A percentile compares a stretch with the other conserved stretches of the same genome.
Evolutionary conservation across 129 eudicot species (phyloP).

Genomic region (Smallanthus sonchifolius): DNA sequence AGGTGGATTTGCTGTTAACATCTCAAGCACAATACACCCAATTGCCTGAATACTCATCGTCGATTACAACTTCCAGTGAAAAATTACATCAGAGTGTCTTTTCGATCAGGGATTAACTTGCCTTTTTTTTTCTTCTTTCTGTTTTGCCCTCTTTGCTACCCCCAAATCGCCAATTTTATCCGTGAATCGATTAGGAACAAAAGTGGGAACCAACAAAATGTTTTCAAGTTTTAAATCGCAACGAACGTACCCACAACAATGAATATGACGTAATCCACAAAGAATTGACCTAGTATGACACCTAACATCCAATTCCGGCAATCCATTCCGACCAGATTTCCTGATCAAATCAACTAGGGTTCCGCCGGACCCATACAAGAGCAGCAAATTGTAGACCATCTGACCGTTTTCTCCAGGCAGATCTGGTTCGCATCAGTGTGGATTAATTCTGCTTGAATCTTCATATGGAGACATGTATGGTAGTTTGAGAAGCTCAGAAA

Average conservation of each 20-base stretch:
- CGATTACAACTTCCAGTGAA: slow-evolving; percentile 43
- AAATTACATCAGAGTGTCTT: slow-evolving; percentile 24
- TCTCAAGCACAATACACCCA: slow-evolving; percentile 37
- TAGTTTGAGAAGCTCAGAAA: too few species aligned
- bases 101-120: not conserved
- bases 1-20: slow-evolving; percentile 33
- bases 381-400: too few species aligned
- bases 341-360: slow-evolving; percentile 58
- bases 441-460: too few species aligned
- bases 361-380: too few species aligned
- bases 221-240: slow-evolving; percentile 77
- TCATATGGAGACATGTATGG: too few species aligned
- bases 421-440: too few species aligned
- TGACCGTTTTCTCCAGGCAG: slow-evolving; percentile 34
- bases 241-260: slow-evolving; percentile 54
- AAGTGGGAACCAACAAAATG: slow-evolving; percentile 39
- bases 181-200: slow-evolving; percentile 15
- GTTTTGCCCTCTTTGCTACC: slow-evolving; percentile 21
- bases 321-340: slow-evolving; percentile 37
- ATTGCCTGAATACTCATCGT: slow-evolving; percentile 42
- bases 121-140: slow-evolving; percentile 39
- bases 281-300: slow-evolving; percentile 49
- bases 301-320: slow-evolving; percentile 51
- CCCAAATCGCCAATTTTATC: slow-evolving; percentile 64
- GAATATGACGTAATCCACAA: slow-evolving; percentile 40